Evolutionary conservation across 169 alveolate genomes (phyloP).

Genomic region (Cryptosporidium parvum): DNA sequence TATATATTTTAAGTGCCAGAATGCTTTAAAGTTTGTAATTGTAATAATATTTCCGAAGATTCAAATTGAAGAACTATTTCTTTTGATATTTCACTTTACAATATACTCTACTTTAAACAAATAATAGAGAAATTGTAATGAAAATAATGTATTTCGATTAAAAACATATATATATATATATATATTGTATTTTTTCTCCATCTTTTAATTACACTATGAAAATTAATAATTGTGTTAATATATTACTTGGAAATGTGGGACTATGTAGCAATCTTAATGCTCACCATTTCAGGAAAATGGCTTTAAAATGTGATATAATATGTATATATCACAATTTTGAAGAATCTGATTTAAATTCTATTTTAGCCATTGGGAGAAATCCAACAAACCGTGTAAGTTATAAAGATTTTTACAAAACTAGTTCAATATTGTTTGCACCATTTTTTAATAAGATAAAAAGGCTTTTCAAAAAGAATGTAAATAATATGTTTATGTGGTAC

Average conservation of each 20-base stretch:
- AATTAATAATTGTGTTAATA: conserved; percentile 12
- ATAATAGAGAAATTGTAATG: neutral
- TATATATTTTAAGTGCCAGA: neutral
- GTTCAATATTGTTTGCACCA: neutral
- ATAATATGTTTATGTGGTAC: conserved; percentile 8
- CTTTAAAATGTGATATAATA: conserved; percentile 24
- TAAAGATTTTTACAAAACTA: neutral
- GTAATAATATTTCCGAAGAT: neutral
- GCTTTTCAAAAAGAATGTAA: neutral
- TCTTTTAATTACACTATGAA: neutral
- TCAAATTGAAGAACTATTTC: neutral
- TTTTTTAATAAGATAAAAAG: conserved; percentile 16
- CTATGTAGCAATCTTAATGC: neutral
- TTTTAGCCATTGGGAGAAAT: neutral
- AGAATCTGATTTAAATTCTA: conserved; percentile 1
- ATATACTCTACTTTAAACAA: neutral
- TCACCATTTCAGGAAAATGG: conserved; percentile 3
- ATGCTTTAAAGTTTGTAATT: neutral
- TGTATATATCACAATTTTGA: conserved; percentile 26
- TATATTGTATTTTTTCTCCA: neutral
- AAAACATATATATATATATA: neutral
- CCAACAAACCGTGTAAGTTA: neutral
- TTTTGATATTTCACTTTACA: neutral
- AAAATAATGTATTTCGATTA: neutral
- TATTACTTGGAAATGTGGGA: conserved; percentile 13